Percentiles rank a stretch among this genome's conserved stretches.
Conservation (phyloP, 257 asterid species). For the Thymus quinquecostatus region DNA sequence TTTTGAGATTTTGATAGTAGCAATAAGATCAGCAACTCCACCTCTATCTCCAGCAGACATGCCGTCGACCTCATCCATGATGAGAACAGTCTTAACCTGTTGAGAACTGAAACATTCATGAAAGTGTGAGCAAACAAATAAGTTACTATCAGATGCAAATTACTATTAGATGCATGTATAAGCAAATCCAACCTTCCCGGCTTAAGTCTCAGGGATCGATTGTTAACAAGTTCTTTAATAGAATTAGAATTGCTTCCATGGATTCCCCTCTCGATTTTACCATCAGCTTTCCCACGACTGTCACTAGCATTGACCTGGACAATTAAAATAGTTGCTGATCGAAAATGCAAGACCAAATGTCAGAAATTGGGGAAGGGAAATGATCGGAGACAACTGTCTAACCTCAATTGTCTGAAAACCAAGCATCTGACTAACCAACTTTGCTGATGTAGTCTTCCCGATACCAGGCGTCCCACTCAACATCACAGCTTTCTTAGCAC, state of each 20-base stretch:
- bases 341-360: not conserved
- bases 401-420: conserved; percentile 95
- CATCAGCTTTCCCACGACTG: conserved; percentile 97
- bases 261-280: conserved; percentile 87
- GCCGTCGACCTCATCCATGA: conserved; percentile 99
- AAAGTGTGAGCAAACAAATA: conserved; percentile 24
- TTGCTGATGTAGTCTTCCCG: conserved; percentile 95
- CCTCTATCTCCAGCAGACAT: conserved; percentile 99
- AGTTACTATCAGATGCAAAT: conserved; percentile 11
- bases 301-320: conserved; percentile 97
- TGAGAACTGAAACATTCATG: conserved; percentile 59
- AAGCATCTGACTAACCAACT: conserved; percentile 90
- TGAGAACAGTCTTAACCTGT: conserved; percentile 76
- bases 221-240: conserved; percentile 86
- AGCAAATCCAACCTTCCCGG: conserved; percentile 64
- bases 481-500: conserved; percentile 87
- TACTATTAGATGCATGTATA: conserved; percentile 21
- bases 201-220: conserved; percentile 63
- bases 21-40: conserved; percentile 97
- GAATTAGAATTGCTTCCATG: conserved; percentile 96
- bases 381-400: conserved; percentile 27
- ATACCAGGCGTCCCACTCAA: conserved; percentile 97
- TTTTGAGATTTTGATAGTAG: conserved; percentile 90
- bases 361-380: conserved; percentile 16
- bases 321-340: conserved; percentile 17